Conservation (phyloP, 73 alveolate genomes). For the Paramecium caudatum region DNA sequence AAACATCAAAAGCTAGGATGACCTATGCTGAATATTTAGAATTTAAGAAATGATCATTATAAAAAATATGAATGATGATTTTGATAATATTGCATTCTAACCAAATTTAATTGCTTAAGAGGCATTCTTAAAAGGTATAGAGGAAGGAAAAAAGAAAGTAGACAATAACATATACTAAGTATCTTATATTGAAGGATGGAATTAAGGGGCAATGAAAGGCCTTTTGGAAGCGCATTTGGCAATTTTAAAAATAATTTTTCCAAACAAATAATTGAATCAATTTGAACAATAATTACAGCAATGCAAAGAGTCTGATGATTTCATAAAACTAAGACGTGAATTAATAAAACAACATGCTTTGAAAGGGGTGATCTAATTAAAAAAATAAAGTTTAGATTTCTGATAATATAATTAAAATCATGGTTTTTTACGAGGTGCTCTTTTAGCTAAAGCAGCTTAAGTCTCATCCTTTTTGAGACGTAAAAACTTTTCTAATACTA, state of each 20-base stretch:
- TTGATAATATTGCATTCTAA: background rate
- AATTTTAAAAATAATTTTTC: slow-evolving; percentile 6
- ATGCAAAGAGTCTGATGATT: no score
- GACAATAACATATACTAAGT: background rate
- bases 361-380: background rate
- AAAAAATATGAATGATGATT: slow-evolving; percentile 42
- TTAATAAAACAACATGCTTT: background rate
- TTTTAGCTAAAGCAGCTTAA: slow-evolving; percentile 24
- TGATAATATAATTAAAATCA: background rate
- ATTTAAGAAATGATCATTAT: slow-evolving; percentile 44
- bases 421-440: slow-evolving; percentile 46
- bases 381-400: slow-evolving; percentile 22
- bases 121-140: background rate
- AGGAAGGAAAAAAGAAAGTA: background rate
- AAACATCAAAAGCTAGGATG: slow-evolving; percentile 62
- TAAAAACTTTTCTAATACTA: background rate
- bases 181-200: background rate
- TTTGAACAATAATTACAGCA: no score
- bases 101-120: background rate
- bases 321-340: background rate
- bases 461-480: background rate
- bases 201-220: background rate
- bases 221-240: background rate
- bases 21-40: slow-evolving; percentile 62
- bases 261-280: no score